Conservation (phyloP, 1,284 basidiomycete genomes). For the Trichosporon ovoides region DNA sequence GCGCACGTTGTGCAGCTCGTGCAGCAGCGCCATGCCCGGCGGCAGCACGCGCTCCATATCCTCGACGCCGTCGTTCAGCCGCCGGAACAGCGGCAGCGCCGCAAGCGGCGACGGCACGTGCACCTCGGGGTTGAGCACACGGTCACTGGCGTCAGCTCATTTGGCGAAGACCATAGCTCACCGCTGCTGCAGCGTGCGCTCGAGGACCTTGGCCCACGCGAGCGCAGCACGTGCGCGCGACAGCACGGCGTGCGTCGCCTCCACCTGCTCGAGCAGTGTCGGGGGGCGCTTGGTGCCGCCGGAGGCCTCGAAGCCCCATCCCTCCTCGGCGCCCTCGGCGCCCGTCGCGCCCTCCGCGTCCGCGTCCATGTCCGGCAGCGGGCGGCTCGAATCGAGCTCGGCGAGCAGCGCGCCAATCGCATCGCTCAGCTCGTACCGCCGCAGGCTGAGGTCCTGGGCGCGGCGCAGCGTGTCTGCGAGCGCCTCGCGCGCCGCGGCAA, state of each 20-base stretch:
- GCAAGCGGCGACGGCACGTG: slow-evolving; percentile 49
- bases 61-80: slow-evolving; percentile 61
- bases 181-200: slow-evolving; percentile 68
- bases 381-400: slow-evolving; percentile 24
- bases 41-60: slow-evolving; percentile 38
- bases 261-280: slow-evolving; percentile 55
- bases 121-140: slow-evolving; percentile 36
- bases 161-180: slow-evolving; percentile 42
- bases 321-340: background rate
- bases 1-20: slow-evolving; percentile 53
- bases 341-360: slow-evolving; percentile 2
- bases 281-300: slow-evolving; percentile 7
- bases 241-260: slow-evolving; percentile 67
- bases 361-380: slow-evolving; percentile 4
- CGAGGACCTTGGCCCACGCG: slow-evolving; percentile 67
- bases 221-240: slow-evolving; percentile 69
- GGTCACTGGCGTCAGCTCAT: slow-evolving; percentile 32
- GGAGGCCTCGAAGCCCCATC: background rate
- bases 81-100: slow-evolving; percentile 57
- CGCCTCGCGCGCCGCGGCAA: slow-evolving; percentile 26
- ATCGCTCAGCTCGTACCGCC: slow-evolving; percentile 58
- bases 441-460: slow-evolving; percentile 66
- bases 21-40: slow-evolving; percentile 54
- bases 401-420: slow-evolving; percentile 32
- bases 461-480: slow-evolving; percentile 52